Conservation (phyloP, 306 rosid species). For the Rosa lucieae region DNA sequence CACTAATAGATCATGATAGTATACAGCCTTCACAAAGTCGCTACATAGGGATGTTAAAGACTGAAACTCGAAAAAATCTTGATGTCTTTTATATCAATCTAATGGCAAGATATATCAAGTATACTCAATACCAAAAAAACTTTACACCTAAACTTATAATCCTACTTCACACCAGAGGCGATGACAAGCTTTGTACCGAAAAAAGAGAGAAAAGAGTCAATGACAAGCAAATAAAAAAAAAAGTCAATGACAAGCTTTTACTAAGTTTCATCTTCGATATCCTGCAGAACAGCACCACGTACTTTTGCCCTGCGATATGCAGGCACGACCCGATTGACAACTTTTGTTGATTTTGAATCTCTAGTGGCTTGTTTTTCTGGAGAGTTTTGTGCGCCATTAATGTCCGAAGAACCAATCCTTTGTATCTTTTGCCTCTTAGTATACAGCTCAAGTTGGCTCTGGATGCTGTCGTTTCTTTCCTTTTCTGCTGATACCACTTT, state of each 20-base stretch:
- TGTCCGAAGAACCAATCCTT: conserved; percentile 43
- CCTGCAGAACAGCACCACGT: conserved; percentile 68
- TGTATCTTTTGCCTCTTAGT: conserved; percentile 56
- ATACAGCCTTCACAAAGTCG: background rate
- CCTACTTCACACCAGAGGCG: background rate
- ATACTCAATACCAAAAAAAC: background rate
- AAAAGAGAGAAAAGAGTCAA: background rate
- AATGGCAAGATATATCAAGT: background rate
- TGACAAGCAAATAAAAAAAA: background rate
- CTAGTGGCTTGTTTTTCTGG: conserved; percentile 57
- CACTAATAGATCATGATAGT: background rate
- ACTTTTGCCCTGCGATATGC: conserved; percentile 77
- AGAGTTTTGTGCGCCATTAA: conserved; percentile 43
- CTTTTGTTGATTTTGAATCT: conserved; percentile 38
- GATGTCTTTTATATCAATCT: background rate
- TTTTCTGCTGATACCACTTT: conserved; percentile 51
- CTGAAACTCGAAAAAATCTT: background rate
- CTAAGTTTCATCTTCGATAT: conserved; percentile 44
- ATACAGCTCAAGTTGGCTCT: conserved; percentile 43
- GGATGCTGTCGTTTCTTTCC: conserved; percentile 56
- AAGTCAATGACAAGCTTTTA: conserved; percentile 12
- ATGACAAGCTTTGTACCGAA: too few species aligned
- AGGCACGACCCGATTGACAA: conserved; percentile 60
- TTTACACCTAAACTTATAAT: background rate
- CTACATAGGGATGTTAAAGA: background rate